These are phyloP conservation scores for Anthostomella pinea DNA, from an alignment of 2,329 filamentous ascomycete species.

Conservation along the genomic window DNA sequence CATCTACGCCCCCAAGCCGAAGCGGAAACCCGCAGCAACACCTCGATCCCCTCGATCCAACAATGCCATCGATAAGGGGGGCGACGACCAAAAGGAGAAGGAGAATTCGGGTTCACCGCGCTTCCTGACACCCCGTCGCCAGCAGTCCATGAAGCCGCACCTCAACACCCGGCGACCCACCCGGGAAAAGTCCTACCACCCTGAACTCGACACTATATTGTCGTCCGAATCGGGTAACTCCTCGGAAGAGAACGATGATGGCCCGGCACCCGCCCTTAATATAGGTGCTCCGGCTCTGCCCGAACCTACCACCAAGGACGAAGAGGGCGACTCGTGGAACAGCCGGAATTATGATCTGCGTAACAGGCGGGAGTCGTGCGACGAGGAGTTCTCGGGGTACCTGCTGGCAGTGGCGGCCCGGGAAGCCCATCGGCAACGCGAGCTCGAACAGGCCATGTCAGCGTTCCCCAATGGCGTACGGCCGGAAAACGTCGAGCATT, in stretches of 20 bases:
- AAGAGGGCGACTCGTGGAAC: constrained; percentile 29
- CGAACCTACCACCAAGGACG: constrained; percentile 23
- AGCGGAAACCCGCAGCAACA: constrained; percentile 34
- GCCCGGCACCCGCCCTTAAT: constrained; percentile 15
- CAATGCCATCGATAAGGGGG: constrained; percentile 24
- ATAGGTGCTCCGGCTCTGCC: constrained; percentile 22
- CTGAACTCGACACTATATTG: constrained; percentile 42
- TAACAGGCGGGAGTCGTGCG: constrained; percentile 64
- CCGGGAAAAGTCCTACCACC: constrained; percentile 38
- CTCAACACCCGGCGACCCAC: constrained; percentile 39
- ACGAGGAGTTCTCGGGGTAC: constrained; percentile 73
- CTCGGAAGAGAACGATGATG: constrained; percentile 26
- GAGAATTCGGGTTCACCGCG: constrained; percentile 34
- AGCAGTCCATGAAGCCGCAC: constrained; percentile 39
- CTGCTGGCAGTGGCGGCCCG: constrained; percentile 76
- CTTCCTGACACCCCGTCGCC: constrained; percentile 36
- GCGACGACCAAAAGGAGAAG: constrained; percentile 31
- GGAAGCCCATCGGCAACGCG: constrained; percentile 69
- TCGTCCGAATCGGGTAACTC: constrained; percentile 44
- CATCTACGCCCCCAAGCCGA: constrained; percentile 50
- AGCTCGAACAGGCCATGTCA: constrained; percentile 73
- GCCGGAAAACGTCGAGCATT: constrained; percentile 70
- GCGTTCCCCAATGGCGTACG: constrained; percentile 71
- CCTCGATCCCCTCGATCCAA: constrained; percentile 19
- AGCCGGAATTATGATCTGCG: constrained; percentile 38